Evolutionary conservation across 768 basidiomycete genomes (phyloP).

Genomic region (Mycena sanguinolenta): DNA sequence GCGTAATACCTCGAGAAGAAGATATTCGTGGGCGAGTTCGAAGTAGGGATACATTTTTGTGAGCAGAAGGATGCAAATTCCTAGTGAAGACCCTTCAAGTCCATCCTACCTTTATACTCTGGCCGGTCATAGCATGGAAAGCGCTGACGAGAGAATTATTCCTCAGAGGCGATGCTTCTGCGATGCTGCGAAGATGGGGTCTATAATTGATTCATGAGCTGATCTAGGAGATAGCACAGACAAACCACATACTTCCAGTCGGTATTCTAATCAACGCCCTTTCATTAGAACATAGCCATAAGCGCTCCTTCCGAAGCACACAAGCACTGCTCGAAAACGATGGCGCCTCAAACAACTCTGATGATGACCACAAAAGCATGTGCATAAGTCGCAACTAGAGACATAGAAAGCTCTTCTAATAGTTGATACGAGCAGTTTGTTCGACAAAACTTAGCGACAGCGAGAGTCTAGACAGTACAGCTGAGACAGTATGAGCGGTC

Average conservation of each 20-base stretch:
- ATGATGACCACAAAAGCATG: background rate
- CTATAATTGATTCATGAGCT: slow-evolving; percentile 19
- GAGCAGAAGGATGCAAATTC: background rate
- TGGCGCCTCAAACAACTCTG: background rate
- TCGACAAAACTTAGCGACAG: slow-evolving; percentile 1
- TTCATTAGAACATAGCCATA: background rate
- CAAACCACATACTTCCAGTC: background rate
- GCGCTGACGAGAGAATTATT: slow-evolving; percentile 1
- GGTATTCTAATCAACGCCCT: background rate
- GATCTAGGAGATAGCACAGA: slow-evolving; percentile 22
- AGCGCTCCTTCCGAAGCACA: background rate
- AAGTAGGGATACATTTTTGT: slow-evolving; percentile 27
- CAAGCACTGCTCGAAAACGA: background rate
- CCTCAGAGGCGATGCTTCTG: background rate
- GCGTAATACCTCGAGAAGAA: slow-evolving; percentile 21
- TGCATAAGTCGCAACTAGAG: background rate
- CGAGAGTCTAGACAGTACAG: background rate
- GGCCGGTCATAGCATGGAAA: slow-evolving; percentile 13
- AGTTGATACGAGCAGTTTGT: slow-evolving; percentile 13
- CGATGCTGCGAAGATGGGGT: background rate
- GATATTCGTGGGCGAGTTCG: slow-evolving; percentile 15
- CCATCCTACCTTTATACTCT: slow-evolving; percentile 16
- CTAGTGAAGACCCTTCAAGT: background rate
- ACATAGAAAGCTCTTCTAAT: background rate
- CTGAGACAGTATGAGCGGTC: background rate